phyloP scores from a whole-genome alignment of 2,329 filamentous ascomycete genomes.

The Annulohypoxylon truncatum region DNA sequence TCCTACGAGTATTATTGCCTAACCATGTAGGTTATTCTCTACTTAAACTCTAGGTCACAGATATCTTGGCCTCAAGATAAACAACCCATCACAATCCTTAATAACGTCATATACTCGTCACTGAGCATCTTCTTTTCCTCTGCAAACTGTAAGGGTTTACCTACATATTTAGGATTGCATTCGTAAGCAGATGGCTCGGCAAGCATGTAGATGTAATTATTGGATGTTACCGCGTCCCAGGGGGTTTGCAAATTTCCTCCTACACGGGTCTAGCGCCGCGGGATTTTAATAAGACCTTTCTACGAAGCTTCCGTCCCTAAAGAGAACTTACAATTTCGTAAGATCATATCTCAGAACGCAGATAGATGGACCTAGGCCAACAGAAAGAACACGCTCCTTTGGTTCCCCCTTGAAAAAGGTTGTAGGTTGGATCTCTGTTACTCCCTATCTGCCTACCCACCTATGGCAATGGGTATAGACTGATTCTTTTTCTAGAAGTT shows the following conservation, averaged over 20 bases:
- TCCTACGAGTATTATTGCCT: not conserved
- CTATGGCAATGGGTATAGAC: no score
- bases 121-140: not conserved
- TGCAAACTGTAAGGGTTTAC: not conserved
- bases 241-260: slow-evolving; percentile 4
- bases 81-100: slow-evolving; percentile 13
- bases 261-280: not conserved
- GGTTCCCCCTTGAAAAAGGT: not conserved
- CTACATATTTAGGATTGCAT: not conserved
- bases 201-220: not conserved
- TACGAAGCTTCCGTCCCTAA: not conserved
- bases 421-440: not conserved
- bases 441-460: not conserved
- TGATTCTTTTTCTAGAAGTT: not conserved
- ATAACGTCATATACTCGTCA: not conserved
- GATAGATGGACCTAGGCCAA: no score
- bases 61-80: not conserved
- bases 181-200: slow-evolving; percentile 5
- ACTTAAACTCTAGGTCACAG: not conserved
- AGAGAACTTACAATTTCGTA: not conserved
- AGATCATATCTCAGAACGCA: not conserved
- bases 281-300: not conserved
- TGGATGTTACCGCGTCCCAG: not conserved
- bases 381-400: no score
- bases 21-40: not conserved